These are phyloP conservation scores for Exophiala alcalophila DNA, from an alignment of 2,329 filamentous ascomycete species.

Conservation along the genomic window DNA sequence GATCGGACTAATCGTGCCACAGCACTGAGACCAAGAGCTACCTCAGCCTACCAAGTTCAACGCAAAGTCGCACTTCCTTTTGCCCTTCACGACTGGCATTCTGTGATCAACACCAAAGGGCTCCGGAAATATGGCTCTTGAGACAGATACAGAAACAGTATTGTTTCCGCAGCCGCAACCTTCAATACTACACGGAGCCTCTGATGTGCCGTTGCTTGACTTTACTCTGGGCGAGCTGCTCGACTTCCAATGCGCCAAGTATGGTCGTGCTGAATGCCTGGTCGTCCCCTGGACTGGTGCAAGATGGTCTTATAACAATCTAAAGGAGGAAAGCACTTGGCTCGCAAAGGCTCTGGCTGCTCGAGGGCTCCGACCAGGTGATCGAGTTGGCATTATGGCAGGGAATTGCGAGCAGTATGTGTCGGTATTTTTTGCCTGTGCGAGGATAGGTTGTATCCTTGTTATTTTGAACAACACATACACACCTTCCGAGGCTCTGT, in stretches of 20 bases:
- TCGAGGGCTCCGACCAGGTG: slow-evolving; percentile 64
- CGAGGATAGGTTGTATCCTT: slow-evolving; percentile 63
- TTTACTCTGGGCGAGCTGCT: slow-evolving; percentile 71
- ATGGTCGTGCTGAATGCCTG: slow-evolving; percentile 65
- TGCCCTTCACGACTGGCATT: too few species aligned
- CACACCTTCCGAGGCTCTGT: slow-evolving; percentile 68
- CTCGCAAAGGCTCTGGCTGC: slow-evolving; percentile 65
- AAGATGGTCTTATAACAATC: slow-evolving; percentile 67
- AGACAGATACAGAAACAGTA: not conserved
- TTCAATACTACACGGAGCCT: slow-evolving; percentile 65
- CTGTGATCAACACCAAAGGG: too few species aligned
- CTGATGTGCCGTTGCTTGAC: slow-evolving; percentile 66
- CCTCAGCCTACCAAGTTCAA: too few species aligned
- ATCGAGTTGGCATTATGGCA: slow-evolving; percentile 73
- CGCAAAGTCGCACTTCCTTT: too few species aligned
- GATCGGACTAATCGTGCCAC: too few species aligned
- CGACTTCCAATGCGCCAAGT: slow-evolving; percentile 65
- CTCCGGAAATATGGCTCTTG: slow-evolving; percentile 11
- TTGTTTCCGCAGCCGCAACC: slow-evolving; percentile 26
- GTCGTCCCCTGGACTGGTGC: slow-evolving; percentile 74
- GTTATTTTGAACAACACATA: slow-evolving; percentile 83
- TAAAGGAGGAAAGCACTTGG: slow-evolving; percentile 60
- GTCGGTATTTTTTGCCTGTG: slow-evolving; percentile 69
- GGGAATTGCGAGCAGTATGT: slow-evolving; percentile 58
- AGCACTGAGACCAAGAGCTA: too few species aligned